Evolutionary conservation across 2,329 filamentous ascomycete genomes (phyloP), one percentile per base, ranked within the genome.

Genomic region (Setomelanomma holmii): DNA sequence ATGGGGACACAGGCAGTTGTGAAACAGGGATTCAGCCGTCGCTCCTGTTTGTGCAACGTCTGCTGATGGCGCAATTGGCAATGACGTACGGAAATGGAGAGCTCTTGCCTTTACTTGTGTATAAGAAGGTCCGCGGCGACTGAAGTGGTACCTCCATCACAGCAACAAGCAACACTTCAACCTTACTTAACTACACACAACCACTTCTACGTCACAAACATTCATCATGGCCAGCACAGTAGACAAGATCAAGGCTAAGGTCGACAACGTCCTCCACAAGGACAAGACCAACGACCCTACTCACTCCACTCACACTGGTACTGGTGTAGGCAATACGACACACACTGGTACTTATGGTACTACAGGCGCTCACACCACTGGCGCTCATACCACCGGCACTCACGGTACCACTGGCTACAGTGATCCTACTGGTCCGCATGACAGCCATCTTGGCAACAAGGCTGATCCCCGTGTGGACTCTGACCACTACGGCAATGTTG

Each of bases 241-340:
- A 33, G 68, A 74, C 3, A 73, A 74, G 62, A 65, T 74, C 60
- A 74, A 73, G 68, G 64, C 65, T 47, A 74, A 72, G 70, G 71
- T 73, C 63, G 70, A 74, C 54, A 54, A 68, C 30, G 64, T 69
- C 51, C 65, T 73, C 43, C 70, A 72, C 62, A 72, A 73, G 65
- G 67, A 74, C 60, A 68, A 70, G 59, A 60, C 53, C 22, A 14
- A 30, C 27, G 27, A 30, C 27, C 10, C 27, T n/a, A 36, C 34
- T 36, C 34, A 61, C 46, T 45, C 50, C 51, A 55, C 56, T 19
- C 52, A 46, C 34, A 38, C 53, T 43, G 47, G 35, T n/a, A 54
- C 60, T 23, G 50, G 57, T 23, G 35, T 44, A 14, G 42, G 49
- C 16, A 58, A 58, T 12, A 49, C 17, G 44, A 47, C 38, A 46